Conservation (phyloP, 345 rosid genomes). For the Eucalyptus urophylla region DNA sequence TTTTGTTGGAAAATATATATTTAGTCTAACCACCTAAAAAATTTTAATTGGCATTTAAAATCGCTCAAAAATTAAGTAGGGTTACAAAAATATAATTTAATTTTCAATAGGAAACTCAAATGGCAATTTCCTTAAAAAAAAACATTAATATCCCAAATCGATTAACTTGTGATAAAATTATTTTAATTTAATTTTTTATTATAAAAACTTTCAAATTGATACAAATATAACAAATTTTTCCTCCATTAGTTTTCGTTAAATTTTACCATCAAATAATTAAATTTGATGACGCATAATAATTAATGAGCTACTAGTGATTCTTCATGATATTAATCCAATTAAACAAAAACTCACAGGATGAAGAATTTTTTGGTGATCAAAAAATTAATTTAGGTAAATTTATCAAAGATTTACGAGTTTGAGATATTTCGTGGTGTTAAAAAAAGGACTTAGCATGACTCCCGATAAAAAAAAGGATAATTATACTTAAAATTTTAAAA, state of each 20-base stretch:
- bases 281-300: too few relatives aligned
- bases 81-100: background rate
- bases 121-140: background rate
- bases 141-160: accelerated
- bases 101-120: background rate
- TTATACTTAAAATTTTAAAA: too few relatives aligned
- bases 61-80: background rate
- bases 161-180: accelerated
- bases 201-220: too few relatives aligned
- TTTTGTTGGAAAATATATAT: too few relatives aligned
- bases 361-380: too few relatives aligned
- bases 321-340: too few relatives aligned
- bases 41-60: background rate
- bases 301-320: accelerated
- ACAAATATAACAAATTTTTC: accelerated
- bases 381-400: too few relatives aligned
- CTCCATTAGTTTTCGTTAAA: accelerated
- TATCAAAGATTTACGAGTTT: too few relatives aligned
- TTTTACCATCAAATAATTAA: too few relatives aligned
- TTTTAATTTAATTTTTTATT: accelerated
- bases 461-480: too few relatives aligned
- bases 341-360: accelerated
- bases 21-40: background rate
- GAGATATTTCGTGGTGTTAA: accelerated
- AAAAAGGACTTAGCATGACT: too few relatives aligned